Conservation (phyloP, 2,329 filamentous ascomycete genomes). For the Epichloe sylvatica region DNA sequence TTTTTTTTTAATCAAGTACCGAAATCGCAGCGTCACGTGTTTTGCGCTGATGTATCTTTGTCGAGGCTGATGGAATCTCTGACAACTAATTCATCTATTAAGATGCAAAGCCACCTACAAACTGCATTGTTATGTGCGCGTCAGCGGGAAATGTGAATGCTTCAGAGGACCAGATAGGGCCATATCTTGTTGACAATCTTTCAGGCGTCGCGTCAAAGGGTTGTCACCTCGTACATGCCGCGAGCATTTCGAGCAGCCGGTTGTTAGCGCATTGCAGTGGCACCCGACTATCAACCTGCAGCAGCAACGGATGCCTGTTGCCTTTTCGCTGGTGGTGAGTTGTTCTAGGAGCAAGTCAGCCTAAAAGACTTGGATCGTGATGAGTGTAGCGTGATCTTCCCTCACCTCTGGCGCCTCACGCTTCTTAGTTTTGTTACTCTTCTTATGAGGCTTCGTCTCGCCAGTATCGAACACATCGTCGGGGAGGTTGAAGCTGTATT, state of each 20-base stretch:
- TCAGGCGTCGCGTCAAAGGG: neutral
- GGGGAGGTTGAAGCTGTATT: constrained; percentile 66
- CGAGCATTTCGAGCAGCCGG: neutral
- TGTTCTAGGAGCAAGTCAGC: constrained; percentile 22
- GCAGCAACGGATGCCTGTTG: constrained; percentile 28
- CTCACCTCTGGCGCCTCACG: constrained; percentile 34
- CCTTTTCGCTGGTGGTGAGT: constrained; percentile 25
- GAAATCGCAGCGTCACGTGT: neutral
- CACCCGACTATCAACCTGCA: constrained; percentile 18
- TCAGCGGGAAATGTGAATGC: constrained; percentile 2
- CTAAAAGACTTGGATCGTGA: constrained; percentile 6
- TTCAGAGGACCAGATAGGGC: constrained; percentile 2
- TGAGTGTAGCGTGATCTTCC: constrained; percentile 5
- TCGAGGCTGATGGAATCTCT: neutral
- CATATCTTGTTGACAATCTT: constrained; percentile 1
- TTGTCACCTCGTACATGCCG: neutral
- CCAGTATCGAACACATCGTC: constrained; percentile 76
- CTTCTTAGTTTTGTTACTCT: constrained; percentile 33
- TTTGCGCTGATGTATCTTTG: neutral
- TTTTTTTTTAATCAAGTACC: neutral
- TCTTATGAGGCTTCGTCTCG: constrained; percentile 57
- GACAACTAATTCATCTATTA: neutral
- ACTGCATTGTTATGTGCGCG: constrained; percentile 3
- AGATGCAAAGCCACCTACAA: constrained; percentile 3
- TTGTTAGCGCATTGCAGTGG: neutral